Conservation (phyloP, 495 filamentous ascomycete genomes). For the Aspergillus cavernicola region DNA sequence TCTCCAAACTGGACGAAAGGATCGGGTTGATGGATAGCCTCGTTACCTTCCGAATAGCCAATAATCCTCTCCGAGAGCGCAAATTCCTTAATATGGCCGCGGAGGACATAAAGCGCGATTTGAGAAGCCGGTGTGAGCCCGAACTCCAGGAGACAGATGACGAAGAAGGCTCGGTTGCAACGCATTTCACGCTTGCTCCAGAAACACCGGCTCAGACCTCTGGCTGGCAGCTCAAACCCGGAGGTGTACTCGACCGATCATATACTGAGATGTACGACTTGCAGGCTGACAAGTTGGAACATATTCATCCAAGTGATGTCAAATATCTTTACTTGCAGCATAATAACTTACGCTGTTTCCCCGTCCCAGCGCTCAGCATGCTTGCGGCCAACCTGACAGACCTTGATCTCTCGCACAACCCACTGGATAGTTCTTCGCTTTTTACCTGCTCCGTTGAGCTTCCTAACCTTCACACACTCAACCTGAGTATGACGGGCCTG, state of each 20-base stretch:
- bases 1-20: slow-evolving; percentile 68
- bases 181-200: slow-evolving; percentile 43
- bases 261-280: slow-evolving; percentile 55
- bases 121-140: slow-evolving; percentile 67
- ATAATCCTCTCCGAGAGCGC: slow-evolving; percentile 84
- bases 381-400: slow-evolving; percentile 65
- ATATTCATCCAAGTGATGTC: slow-evolving; percentile 43
- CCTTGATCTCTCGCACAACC: slow-evolving; percentile 78
- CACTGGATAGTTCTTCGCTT: slow-evolving; percentile 60
- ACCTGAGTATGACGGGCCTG: slow-evolving; percentile 65
- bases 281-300: slow-evolving; percentile 41
- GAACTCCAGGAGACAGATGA: slow-evolving; percentile 41
- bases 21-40: slow-evolving; percentile 80
- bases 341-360: slow-evolving; percentile 69
- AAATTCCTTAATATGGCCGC: slow-evolving; percentile 77
- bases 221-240: slow-evolving; percentile 62
- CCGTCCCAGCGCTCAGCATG: slow-evolving; percentile 56
- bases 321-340: slow-evolving; percentile 65
- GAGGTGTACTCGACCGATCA: slow-evolving; percentile 70
- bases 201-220: slow-evolving; percentile 32
- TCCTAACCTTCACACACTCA: slow-evolving; percentile 70
- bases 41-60: slow-evolving; percentile 66
- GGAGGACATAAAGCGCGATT: slow-evolving; percentile 74
- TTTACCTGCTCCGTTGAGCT: slow-evolving; percentile 57
- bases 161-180: slow-evolving; percentile 41